These are phyloP conservation scores for Claviceps monticola DNA, from an alignment of 2,329 filamentous ascomycete genomes.

Conservation along the genomic window DNA sequence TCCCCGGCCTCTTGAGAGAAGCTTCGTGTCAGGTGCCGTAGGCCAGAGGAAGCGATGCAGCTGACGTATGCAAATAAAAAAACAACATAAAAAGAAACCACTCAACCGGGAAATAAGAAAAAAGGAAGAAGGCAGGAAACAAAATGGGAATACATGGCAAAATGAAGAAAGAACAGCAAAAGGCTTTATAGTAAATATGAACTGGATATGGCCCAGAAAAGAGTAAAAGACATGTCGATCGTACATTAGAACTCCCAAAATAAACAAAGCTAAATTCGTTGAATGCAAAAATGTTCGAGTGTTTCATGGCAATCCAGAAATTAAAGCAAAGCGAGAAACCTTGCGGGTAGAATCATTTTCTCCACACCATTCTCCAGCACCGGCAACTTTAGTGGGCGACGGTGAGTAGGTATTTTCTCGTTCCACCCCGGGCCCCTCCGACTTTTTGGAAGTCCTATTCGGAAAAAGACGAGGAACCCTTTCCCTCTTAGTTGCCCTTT, in stretches of 20 bases:
- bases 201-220: not conserved
- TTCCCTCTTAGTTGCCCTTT: constrained; percentile 7
- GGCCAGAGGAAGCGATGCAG: not conserved
- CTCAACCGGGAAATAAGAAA: not conserved
- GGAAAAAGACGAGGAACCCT: too few species aligned
- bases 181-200: not conserved
- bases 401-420: not conserved
- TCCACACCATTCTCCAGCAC: not conserved
- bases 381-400: not conserved
- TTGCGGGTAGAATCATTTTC: not conserved
- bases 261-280: not conserved
- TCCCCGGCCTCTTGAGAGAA: not conserved
- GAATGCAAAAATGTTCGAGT: not conserved
- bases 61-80: not conserved
- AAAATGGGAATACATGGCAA: not conserved
- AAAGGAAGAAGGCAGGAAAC: not conserved
- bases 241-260: not conserved
- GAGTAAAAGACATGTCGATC: not conserved
- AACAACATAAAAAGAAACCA: not conserved
- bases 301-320: not conserved
- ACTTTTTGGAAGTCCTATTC: not conserved
- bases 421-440: not conserved
- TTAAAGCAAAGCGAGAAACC: not conserved
- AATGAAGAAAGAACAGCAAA: not conserved
- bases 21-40: not conserved